Evolutionary conservation across 148 eudicot genomes (phyloP), one percentile per base, ranked within the genome.

Genomic region (Simmondsia chinensis): DNA sequence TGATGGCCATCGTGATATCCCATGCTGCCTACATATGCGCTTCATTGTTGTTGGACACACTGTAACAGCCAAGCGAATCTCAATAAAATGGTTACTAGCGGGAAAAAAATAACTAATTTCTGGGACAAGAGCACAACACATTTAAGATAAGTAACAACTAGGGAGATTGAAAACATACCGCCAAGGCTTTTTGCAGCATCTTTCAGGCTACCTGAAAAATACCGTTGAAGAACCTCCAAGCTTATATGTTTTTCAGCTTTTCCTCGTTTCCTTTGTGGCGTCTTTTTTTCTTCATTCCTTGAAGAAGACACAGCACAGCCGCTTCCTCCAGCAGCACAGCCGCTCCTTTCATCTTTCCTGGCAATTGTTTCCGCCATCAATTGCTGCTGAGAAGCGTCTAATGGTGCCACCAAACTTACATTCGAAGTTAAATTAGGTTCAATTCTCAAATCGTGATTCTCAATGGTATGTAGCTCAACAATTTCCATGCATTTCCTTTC

Each of bases 1-100:
- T 55, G 83, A 73, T 20, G 91, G 91, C 94, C 94, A 80, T 9
- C 95, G 74, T 36, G 87, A 78, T 54, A 89, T 89, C 51, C 97
- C 95, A 17, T 84, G 93, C 61, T 75, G 71, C 61, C 87, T 65
- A 45, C 91, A 77, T 25, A 66, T 73, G 44, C 94, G 94, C 67
- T 88, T 88, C 76, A 88, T 73, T 13, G 94, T 88, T 18, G 94
- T 59, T 20, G 80, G 74, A 55, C 97, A 77, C 50, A 88, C 97
- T 88, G 82, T 43, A n/a, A n/a, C n/a, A n/a, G n/a, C n/a, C n/a
- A n/a, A n/a, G n/a, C n/a, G n/a, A n/a, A n/a, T n/a, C n/a, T n/a
- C n/a, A n/a, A n/a, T n/a, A n/a, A n/a, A n/a, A n/a, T n/a, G n/a
- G n/a, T n/a, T n/a, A n/a, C n/a, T n/a, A n/a, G n/a, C n/a, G n/a